Evolutionary conservation across 2,329 filamentous ascomycete species (phyloP), one percentile per base, ranked within the genome.

Genomic region (Celoporthe dispersa): DNA sequence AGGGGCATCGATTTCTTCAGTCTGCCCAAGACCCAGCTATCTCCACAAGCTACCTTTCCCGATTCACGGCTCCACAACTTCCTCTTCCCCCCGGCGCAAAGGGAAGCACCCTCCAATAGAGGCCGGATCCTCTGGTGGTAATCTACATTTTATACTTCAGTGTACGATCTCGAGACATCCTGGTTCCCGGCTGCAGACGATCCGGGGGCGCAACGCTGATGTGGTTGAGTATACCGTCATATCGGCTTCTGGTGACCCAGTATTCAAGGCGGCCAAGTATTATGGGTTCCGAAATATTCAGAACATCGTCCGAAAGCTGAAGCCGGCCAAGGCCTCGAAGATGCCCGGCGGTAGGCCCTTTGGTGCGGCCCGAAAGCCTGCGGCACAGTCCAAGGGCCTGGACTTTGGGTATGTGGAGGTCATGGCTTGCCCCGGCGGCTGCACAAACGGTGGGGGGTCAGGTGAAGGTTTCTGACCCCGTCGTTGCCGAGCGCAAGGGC

Each of bases 271-370:
- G 28, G 95, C 95, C 4, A 90, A 96, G 66, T 99, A 95, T 80
- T 99, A 99, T 79, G 96, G 96, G 7, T 99, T 99, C 84, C 88
- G 96, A 66, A 99, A 99, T 77, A 99, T 99, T 73, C 96, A 98
- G 80, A 99, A 99, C 77, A 88, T 99, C 6, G 96, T 99, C 22
- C 90, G 96, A n/a, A 90, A 91, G 72, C 82, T 99, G 63, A 97
- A 97, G 79, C 96, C 96, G 0, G 88, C 91, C 0, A 90, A 88
- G 69, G 85, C 88, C 7, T 95, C 92, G 59, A 89, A 92, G 69
- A 91, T 97, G 83, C 93, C 94, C 1, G 94, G 94, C 1, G 92
- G 90, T 2, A 91, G 85, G 72, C 85, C 87, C 0, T 84, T 87
- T 61, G 87, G 85, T 1, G 86, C 84, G 67, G 86, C 83, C 59